A percentile compares a stretch with the other conserved stretches of the same genome.
phyloP scores from a whole-genome alignment of 306 rosid species.

The Cucumis melo region DNA sequence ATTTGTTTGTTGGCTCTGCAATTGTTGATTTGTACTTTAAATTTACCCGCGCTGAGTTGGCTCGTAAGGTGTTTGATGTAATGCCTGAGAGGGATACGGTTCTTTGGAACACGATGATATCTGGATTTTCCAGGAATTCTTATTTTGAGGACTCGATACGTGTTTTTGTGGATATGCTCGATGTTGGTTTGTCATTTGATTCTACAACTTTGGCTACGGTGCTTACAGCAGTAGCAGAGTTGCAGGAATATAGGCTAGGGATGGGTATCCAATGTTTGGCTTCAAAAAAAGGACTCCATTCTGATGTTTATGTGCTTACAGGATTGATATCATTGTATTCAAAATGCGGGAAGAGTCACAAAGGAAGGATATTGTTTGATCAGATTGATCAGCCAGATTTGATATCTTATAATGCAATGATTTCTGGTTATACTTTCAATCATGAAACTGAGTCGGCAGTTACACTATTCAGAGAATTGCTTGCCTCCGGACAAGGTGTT shows the following conservation, averaged over 20 bases:
- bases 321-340: slow-evolving; percentile 79
- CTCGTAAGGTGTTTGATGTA: slow-evolving; percentile 73
- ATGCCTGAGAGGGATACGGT: slow-evolving; percentile 53
- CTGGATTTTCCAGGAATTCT: slow-evolving; percentile 56
- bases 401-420: slow-evolving; percentile 73
- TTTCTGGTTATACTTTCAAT: slow-evolving; percentile 68
- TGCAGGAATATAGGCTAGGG: slow-evolving; percentile 50
- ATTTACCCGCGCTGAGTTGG: slow-evolving; percentile 36
- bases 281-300: slow-evolving; percentile 49
- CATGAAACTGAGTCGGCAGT: slow-evolving; percentile 42
- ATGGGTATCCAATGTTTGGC: slow-evolving; percentile 59
- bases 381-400: slow-evolving; percentile 47
- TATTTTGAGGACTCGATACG: slow-evolving; percentile 30
- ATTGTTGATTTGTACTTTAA: slow-evolving; percentile 51
- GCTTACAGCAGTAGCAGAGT: slow-evolving; percentile 71
- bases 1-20: slow-evolving; percentile 53
- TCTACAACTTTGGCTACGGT: slow-evolving; percentile 46
- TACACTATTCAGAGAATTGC: slow-evolving; percentile 46
- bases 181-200: slow-evolving; percentile 29
- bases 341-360: slow-evolving; percentile 45
- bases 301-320: slow-evolving; percentile 43
- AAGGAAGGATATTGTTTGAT: slow-evolving; percentile 47
- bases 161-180: slow-evolving; percentile 46
- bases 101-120: slow-evolving; percentile 71
- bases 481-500: slow-evolving; percentile 38